phyloP scores from a whole-genome alignment of 352 stramenopile genomes.

The Phytophthora litchii region DNA sequence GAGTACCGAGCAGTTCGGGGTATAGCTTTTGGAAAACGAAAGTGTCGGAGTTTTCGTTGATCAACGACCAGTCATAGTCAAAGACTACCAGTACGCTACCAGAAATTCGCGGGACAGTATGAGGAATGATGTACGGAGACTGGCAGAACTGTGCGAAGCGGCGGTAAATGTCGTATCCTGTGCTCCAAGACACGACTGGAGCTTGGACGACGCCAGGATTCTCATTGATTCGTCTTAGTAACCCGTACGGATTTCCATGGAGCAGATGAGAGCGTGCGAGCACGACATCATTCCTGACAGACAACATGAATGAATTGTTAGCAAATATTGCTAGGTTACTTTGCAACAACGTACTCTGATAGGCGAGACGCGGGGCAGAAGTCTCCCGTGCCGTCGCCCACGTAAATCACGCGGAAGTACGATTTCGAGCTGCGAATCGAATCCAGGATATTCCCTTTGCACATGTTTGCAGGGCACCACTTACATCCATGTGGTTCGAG shows the following conservation, averaged over 20 bases:
- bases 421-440: conserved; percentile 33
- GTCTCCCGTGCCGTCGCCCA: conserved; percentile 70
- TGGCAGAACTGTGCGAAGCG: conserved; percentile 41
- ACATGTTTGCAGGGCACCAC: conserved; percentile 76
- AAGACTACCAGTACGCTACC: conserved; percentile 66
- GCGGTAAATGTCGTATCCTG: conserved; percentile 53
- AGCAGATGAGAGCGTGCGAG: conserved; percentile 49
- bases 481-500: conserved; percentile 50
- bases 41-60: conserved; percentile 86
- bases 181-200: conserved; percentile 52
- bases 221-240: conserved; percentile 43
- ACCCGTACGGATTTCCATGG: conserved; percentile 36
- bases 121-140: conserved; percentile 14
- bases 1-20: conserved; percentile 53
- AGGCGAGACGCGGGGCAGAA: conserved; percentile 61
- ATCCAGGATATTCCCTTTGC: conserved; percentile 77
- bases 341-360: conserved; percentile 40
- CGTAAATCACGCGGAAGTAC: conserved; percentile 62
- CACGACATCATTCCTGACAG: conserved; percentile 51
- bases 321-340: neutral
- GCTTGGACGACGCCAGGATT: conserved; percentile 41
- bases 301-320: conserved; percentile 8
- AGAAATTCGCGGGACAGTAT: conserved; percentile 6
- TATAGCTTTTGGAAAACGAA: conserved; percentile 76
- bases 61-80: conserved; percentile 86